Conservation (phyloP, 1,284 basidiomycete species). For the Volvariella surrecta region DNA sequence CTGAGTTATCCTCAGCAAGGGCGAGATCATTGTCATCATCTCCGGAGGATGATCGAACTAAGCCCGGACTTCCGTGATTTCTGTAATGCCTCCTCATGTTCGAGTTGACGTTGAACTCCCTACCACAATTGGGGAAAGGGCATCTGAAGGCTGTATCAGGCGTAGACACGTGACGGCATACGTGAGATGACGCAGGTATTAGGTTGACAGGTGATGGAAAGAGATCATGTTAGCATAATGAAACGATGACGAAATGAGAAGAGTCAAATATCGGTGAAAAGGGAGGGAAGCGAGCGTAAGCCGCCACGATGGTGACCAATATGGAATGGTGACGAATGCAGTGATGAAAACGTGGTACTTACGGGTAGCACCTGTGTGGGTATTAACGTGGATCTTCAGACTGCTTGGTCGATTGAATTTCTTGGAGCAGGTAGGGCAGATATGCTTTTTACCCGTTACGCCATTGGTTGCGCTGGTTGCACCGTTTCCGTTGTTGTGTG, state of each 20-base stretch:
- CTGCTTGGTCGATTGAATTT: slow-evolving; percentile 74
- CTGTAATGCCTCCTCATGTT: slow-evolving; percentile 75
- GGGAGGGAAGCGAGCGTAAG: slow-evolving; percentile 7
- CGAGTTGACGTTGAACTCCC: slow-evolving; percentile 72
- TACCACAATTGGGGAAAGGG: slow-evolving; percentile 63
- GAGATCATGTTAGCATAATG: slow-evolving; percentile 1
- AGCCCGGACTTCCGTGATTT: slow-evolving; percentile 40
- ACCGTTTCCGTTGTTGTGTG: slow-evolving; percentile 13
- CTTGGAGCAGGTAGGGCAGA: slow-evolving; percentile 58
- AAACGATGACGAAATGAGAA: slow-evolving; percentile 5
- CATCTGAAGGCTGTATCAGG: slow-evolving; percentile 54
- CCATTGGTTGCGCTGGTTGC: slow-evolving; percentile 14
- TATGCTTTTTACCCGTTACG: slow-evolving; percentile 39
- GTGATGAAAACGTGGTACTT: slow-evolving; percentile 20
- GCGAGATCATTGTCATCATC: slow-evolving; percentile 4
- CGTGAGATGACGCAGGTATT: neutral
- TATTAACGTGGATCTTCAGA: slow-evolving; percentile 67
- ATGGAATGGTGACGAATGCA: neutral
- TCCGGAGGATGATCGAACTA: slow-evolving; percentile 12
- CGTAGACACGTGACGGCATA: neutral
- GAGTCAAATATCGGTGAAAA: neutral
- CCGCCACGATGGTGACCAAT: slow-evolving; percentile 7
- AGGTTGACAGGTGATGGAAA: too few relatives aligned
- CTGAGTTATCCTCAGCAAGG: slow-evolving; percentile 16
- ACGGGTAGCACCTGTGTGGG: slow-evolving; percentile 73